Evolutionary conservation across 768 basidiomycete genomes (phyloP).

Genomic region (Psilocybe sp.): DNA sequence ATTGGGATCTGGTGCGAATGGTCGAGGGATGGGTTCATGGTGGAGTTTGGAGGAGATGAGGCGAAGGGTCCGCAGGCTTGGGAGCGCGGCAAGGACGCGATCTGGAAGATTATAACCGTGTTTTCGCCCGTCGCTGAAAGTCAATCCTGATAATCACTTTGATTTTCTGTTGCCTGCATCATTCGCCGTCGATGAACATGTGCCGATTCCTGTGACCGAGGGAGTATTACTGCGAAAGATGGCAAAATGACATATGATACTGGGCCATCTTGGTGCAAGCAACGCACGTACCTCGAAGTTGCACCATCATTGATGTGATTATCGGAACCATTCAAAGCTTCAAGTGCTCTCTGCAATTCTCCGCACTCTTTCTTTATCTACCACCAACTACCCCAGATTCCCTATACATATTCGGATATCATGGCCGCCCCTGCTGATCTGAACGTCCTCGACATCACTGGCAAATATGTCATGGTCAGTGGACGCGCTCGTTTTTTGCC

Average conservation of each 20-base stretch:
- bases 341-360: neutral
- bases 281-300: too few species aligned
- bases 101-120: conserved; percentile 73
- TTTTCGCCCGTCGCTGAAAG: conserved; percentile 34
- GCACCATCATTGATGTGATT: conserved; percentile 14
- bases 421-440: conserved; percentile 70
- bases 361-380: neutral
- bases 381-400: neutral
- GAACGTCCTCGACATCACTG: conserved; percentile 57
- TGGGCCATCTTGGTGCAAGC: too few species aligned
- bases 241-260: neutral
- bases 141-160: neutral
- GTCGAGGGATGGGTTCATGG: conserved; percentile 77
- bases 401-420: conserved; percentile 11
- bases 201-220: neutral
- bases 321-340: conserved; percentile 1
- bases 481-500: neutral
- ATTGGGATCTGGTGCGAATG: conserved; percentile 96
- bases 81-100: conserved; percentile 81
- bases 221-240: neutral
- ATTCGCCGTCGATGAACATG: neutral
- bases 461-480: conserved; percentile 61
- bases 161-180: neutral
- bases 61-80: conserved; percentile 81
- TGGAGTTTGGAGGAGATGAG: conserved; percentile 80